A percentile compares a stretch with the other conserved stretches of the same genome.
phyloP scores from a whole-genome alignment of 345 rosid species.

The Eucalyptus dawsonii region DNA sequence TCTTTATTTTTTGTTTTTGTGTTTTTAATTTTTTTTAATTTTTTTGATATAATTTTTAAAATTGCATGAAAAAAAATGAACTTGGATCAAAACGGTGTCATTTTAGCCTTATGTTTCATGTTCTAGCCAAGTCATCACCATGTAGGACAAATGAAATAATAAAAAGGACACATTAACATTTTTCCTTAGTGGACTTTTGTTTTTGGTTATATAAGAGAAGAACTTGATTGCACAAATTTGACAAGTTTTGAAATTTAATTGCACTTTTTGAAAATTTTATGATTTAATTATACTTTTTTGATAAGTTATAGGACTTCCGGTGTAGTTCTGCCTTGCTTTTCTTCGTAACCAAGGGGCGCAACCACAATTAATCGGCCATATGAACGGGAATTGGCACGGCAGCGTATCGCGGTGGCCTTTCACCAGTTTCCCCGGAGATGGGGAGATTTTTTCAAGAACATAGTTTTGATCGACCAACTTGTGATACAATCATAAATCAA shows the following conservation, averaged over 20 bases:
- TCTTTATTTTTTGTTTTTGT: not conserved
- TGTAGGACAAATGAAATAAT: rapidly evolving
- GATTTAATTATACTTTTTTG: not conserved
- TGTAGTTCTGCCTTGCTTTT: rapidly evolving
- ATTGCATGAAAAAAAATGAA: too few species aligned
- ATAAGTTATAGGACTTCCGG: rapidly evolving
- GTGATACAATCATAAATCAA: not conserved
- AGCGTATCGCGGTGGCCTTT: rapidly evolving
- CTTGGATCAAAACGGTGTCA: not conserved
- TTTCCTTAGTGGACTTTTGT: not conserved
- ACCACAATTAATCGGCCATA: not conserved
- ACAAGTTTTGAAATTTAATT: not conserved
- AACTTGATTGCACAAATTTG: not conserved
- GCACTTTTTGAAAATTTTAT: not conserved
- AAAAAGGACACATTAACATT: rapidly evolving
- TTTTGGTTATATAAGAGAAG: not conserved
- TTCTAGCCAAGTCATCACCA: not conserved
- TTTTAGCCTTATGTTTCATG: not conserved
- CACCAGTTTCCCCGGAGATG: not conserved
- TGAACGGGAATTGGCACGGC: rapidly evolving
- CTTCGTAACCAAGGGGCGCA: not conserved
- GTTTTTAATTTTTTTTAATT: not conserved
- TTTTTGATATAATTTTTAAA: too few species aligned
- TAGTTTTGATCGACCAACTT: not conserved
- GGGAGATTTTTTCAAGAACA: not conserved